Base-by-base conservation (phyloP, 352 stramenopile genomes). In the Pelagophyceae sp. region DNA sequence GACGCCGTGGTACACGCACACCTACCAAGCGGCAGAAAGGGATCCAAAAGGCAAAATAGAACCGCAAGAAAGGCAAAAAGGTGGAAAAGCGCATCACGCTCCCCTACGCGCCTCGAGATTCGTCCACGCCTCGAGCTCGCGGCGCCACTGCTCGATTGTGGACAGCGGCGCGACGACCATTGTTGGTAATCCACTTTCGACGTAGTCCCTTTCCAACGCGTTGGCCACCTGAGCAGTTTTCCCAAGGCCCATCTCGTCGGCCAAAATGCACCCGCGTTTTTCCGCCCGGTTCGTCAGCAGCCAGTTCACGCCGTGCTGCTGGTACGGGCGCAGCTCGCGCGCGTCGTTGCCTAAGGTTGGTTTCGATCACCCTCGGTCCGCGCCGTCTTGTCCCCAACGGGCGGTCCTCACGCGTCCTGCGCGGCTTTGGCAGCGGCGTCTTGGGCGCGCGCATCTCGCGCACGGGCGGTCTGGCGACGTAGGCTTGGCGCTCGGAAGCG, bases 281-380 rank as follows among this genome's bases (percentile, higher is more conserved):
- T 98, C 95, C 81, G 98, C 98, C 88, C 93, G 99, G 83, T 97
- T 99, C 77, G 95, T 97, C 54, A 98, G 87, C 83, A 99, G 92
- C 96, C 96, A 99, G 79, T 99, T 99, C 0, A 99, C 92, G 51
- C 96, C 97, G 29, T 96, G 95, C 64, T 99, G 86, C 86, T 99
- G 97, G 86, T 99, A 99, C 79, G 98, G 95, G 29, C 97, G 90
- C 40, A 99, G 84, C 54, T 15, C 25, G 6, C 54, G 54, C 11
- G 54, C 54, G 45, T 54, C 45, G n/a, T n/a, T n/a, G n/a, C n/a
- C n/a, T n/a, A n/a, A n/a, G n/a, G n/a, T n/a, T n/a, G n/a, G n/a
- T n/a, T n/a, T n/a, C n/a, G n/a, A n/a, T n/a, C n/a, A n/a, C n/a
- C n/a, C n/a, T n/a, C n/a, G n/a, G n/a, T n/a, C n/a, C n/a, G n/a